Percentiles rank a stretch among this genome's conserved stretches.
These are phyloP conservation scores for Trichoderma breve DNA, from an alignment of 2,329 filamentous ascomycete species.

Conservation along the genomic window DNA sequence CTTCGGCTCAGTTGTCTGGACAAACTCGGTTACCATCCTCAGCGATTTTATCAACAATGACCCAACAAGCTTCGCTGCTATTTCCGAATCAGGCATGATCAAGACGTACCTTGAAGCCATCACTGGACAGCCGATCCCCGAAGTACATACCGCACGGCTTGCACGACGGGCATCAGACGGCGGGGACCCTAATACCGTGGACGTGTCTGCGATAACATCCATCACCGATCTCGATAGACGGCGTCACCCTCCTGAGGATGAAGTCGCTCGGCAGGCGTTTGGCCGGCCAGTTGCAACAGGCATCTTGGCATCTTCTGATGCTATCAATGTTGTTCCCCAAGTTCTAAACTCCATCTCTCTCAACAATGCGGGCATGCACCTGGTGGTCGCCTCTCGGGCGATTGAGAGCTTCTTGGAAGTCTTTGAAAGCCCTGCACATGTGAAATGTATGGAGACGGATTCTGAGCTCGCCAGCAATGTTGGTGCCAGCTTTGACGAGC, in stretches of 20 bases:
- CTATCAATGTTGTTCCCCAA: slow-evolving; percentile 80
- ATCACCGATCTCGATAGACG: slow-evolving; percentile 38
- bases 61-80: slow-evolving; percentile 93
- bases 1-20: slow-evolving; percentile 95
- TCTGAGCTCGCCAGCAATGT: slow-evolving; percentile 67
- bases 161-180: slow-evolving; percentile 32
- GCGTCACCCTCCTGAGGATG: slow-evolving; percentile 53
- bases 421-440: slow-evolving; percentile 89
- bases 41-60: slow-evolving; percentile 99
- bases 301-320: slow-evolving; percentile 84
- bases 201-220: slow-evolving; percentile 41
- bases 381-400: slow-evolving; percentile 80
- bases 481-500: slow-evolving; percentile 86
- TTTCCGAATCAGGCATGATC: slow-evolving; percentile 89
- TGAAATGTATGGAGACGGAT: slow-evolving; percentile 78
- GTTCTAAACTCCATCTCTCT: slow-evolving; percentile 93
- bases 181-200: slow-evolving; percentile 39
- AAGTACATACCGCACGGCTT: slow-evolving; percentile 30
- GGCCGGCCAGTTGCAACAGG: slow-evolving; percentile 58
- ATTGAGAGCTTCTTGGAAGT: slow-evolving; percentile 89
- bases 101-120: slow-evolving; percentile 82
- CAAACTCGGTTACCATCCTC: slow-evolving; percentile 84
- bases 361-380: slow-evolving; percentile 80
- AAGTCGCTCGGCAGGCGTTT: slow-evolving; percentile 47
- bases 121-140: slow-evolving; percentile 52